Evolutionary conservation across 768 basidiomycete species (phyloP).

Genomic region (Mycena venus): DNA sequence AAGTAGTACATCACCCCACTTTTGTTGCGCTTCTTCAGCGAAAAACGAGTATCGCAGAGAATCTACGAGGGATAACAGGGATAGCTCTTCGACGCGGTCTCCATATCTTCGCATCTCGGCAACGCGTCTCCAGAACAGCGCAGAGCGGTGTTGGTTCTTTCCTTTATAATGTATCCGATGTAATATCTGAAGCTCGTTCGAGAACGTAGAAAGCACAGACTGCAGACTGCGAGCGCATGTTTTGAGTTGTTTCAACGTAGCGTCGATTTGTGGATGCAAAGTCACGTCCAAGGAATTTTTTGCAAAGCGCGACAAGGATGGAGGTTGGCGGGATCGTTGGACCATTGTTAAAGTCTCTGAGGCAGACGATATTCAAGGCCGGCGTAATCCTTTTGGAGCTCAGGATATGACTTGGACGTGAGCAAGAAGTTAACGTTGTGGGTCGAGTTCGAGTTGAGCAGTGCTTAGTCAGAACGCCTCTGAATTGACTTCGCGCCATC

Average conservation of each 20-base stretch:
- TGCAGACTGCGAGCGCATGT: slow-evolving; percentile 65
- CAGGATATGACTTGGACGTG: too few species aligned
- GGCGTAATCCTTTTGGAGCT: too few species aligned
- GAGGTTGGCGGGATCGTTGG: slow-evolving; percentile 19
- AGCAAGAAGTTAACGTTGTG: too few species aligned
- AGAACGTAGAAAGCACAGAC: slow-evolving; percentile 53
- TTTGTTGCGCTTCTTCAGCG: slow-evolving; percentile 49
- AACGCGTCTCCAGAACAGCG: slow-evolving; percentile 80
- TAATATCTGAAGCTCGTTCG: slow-evolving; percentile 70
- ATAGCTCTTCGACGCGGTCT: slow-evolving; percentile 49
- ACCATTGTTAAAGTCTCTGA: not conserved
- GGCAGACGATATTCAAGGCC: not conserved
- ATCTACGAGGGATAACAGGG: slow-evolving; percentile 49
- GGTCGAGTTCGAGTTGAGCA: too few species aligned
- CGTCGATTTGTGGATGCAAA: slow-evolving; percentile 60
- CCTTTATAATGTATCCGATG: slow-evolving; percentile 83
- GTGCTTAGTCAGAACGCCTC: slow-evolving; percentile 9
- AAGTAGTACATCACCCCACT: slow-evolving; percentile 46
- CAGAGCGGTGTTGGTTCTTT: slow-evolving; percentile 81
- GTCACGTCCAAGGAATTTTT: slow-evolving; percentile 42
- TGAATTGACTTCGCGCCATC: not conserved
- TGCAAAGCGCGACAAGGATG: slow-evolving; percentile 38
- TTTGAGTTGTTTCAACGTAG: slow-evolving; percentile 74
- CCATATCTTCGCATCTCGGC: slow-evolving; percentile 71
- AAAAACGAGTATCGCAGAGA: slow-evolving; percentile 67